Evolutionary conservation across 2,329 filamentous ascomycete species (phyloP), one percentile per base, ranked within the genome.

Genomic region (Daldinia sp.): DNA sequence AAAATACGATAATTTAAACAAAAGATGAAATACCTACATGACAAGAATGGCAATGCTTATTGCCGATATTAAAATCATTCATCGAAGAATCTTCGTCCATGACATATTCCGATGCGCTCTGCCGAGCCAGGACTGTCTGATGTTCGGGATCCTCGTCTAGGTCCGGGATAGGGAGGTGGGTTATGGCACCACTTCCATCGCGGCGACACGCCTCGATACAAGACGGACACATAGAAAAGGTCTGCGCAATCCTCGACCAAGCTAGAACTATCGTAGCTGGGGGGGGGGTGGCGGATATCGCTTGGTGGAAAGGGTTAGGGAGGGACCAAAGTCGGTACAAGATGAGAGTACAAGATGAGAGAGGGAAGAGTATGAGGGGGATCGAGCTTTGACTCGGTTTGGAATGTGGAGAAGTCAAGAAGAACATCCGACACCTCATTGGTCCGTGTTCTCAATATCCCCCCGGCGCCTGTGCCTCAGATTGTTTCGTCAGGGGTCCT

Each of bases 401-500:
- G 62, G 43, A 50, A 30, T 66, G 57, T 66, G 59, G 62, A 63
- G 59, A 61, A n/a, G 27, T 29, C 25, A 11, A 55, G 30, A 41
- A 54, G 19, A 1, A 51, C 41, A 23, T 25, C n/a, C 6, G 17
- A 21, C 4, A 19, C 9, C 4, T 56, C 3, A 67, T 68, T 68
- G 62, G 65, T 29, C 48, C 8, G 45, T 50, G 8, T 10, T 30
- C 21, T 7, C 9, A 17, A 52, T 57, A 61, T 58, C 56, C 25
- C 35, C 63, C 35, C 55, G 64, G 63, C 67, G 63, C 59, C 61
- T 68, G 64, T 59, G 76, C 77, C 72, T 71, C 76, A 77, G 73
- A 54, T 58, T 69, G 76, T 78, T 78, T 78, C 77, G 76, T 71
- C 76, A 73, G 73, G 75, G 75, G 74, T 50, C 66, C 59, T 70